Base-by-base conservation (phyloP, 1,284 basidiomycete genomes). In the Trichosporon faecale region DNA sequence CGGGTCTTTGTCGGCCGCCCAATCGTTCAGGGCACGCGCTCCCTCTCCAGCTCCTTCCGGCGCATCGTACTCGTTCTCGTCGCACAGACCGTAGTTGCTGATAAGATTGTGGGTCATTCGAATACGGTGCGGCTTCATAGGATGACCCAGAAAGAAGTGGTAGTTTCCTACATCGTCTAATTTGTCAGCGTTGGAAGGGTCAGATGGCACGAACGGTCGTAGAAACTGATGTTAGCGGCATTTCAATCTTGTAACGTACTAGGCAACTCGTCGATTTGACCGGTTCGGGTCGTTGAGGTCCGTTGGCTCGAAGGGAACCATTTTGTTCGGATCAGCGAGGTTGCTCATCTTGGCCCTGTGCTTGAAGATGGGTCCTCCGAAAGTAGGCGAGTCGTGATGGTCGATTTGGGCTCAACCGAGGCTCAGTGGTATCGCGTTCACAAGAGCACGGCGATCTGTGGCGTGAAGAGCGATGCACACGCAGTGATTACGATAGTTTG, bases 121-220 rank as follows among this genome's bases (percentile, higher is more conserved):
- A 85, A 97, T 95, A 63, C 95, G 87, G 80, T 95, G 94, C 0
- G 95, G 95, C 83, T 97, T 97, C 94, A 98, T 97, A 44, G 91
- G 91, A 77, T 96, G 94, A 2, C 91, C 91, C 46, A 91, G 86
- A 63, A 93, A 94, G 80, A 95, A 97, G 14, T 91, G 92, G 74
- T 82, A 84, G 70, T 83, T 83, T 23, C 82, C 81, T 11, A 82
- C 83, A 71, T 84, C 83, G 57, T 74, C 74, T 75, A 66, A 66
- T 9, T 21, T 8, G 52, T 66, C n/a, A 68, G 64, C 16, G 2
- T 1, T 40, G 35, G 66, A 2, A 4, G 21, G 25, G 9, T 18
- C 2, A 35, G 25, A 18, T 65, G n/a, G 4, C 2, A 72, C 76
- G 68, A 63, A 78, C 78, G 75, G 66, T 80, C 78, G 40, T 80